These are phyloP conservation scores for Knoxdaviesia proteae DNA, from an alignment of 2,329 filamentous ascomycete species.

Conservation along the genomic window DNA sequence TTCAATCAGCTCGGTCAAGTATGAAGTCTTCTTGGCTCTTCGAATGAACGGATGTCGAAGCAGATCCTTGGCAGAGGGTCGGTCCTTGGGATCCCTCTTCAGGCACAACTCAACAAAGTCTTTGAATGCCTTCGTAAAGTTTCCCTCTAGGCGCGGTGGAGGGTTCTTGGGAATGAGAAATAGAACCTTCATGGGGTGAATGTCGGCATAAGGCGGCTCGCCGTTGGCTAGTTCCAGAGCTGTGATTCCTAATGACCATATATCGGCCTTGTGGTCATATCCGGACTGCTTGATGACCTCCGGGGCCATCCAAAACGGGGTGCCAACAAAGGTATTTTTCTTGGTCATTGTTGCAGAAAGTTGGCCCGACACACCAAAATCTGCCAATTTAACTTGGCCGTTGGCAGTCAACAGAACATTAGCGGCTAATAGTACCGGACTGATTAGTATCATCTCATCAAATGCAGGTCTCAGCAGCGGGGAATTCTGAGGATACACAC, in stretches of 20 bases:
- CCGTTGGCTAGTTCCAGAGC: constrained; percentile 80
- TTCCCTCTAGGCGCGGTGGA: constrained; percentile 60
- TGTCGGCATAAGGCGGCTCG: constrained; percentile 86
- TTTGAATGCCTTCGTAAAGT: constrained; percentile 66
- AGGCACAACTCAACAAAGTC: constrained; percentile 71
- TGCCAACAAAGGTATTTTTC: constrained; percentile 97
- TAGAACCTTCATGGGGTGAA: constrained; percentile 95
- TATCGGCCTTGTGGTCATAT: constrained; percentile 94
- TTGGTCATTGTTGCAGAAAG: constrained; percentile 97
- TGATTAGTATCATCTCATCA: too few species aligned
- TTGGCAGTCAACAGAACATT: constrained; percentile 78
- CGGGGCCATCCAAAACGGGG: constrained; percentile 98
- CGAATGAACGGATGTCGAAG: constrained; percentile 80
- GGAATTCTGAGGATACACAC: constrained; percentile 20
- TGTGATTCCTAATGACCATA: constrained; percentile 92
- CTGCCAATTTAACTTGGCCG: constrained; percentile 89
- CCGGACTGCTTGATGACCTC: constrained; percentile 98
- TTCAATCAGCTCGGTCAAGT: constrained; percentile 88
- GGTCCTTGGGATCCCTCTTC: constrained; percentile 70
- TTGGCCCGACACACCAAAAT: constrained; percentile 94
- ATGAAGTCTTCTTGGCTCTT: constrained; percentile 86
- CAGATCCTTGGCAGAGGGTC: constrained; percentile 70
- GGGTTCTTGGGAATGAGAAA: constrained; percentile 93
- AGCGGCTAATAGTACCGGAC: constrained; percentile 37
- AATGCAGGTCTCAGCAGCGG: neutral